These are phyloP conservation scores for Plantago ovata DNA, from an alignment of 257 asterid species.

Conservation along the genomic window DNA sequence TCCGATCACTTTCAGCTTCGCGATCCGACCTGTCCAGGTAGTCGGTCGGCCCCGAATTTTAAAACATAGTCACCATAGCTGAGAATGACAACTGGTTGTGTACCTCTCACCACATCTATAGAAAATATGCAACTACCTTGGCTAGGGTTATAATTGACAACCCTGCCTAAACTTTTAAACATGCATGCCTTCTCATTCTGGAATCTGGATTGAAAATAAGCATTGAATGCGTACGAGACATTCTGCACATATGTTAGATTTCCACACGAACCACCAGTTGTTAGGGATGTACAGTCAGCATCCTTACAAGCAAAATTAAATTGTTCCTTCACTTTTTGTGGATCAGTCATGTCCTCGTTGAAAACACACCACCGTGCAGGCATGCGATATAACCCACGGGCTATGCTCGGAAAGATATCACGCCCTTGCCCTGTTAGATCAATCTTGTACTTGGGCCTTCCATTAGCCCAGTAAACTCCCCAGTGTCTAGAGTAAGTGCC, in stretches of 20 bases:
- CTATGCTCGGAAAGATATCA: slow-evolving; percentile 23
- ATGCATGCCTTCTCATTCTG: slow-evolving; percentile 28
- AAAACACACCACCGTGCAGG: slow-evolving; percentile 34
- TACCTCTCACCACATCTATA: slow-evolving; percentile 5
- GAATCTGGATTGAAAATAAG: slow-evolving; percentile 30
- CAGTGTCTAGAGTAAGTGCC: slow-evolving; percentile 28
- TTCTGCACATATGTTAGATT: slow-evolving; percentile 14
- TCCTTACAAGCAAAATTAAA: slow-evolving; percentile 11
- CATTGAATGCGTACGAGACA: slow-evolving; percentile 51
- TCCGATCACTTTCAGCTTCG: too few species aligned
- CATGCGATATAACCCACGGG: too few species aligned
- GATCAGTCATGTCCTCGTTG: neutral
- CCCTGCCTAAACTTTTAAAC: slow-evolving; percentile 31
- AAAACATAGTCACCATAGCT: too few species aligned
- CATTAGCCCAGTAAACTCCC: slow-evolving; percentile 45
- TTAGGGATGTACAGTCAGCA: slow-evolving; percentile 39
- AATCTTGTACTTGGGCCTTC: slow-evolving; percentile 45
- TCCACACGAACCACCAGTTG: slow-evolving; percentile 40
- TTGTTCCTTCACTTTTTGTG: neutral
- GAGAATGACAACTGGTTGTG: too few species aligned
- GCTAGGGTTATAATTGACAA: slow-evolving; percentile 33
- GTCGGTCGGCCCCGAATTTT: too few species aligned
- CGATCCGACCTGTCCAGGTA: too few species aligned
- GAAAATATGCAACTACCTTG: neutral
- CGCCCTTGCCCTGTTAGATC: slow-evolving; percentile 42